Percentiles rank a stretch among this genome's conserved stretches.
These are phyloP conservation scores for Danielozyma ontarioensis DNA, from an alignment of 805 yeast species.

Conservation along the genomic window DNA sequence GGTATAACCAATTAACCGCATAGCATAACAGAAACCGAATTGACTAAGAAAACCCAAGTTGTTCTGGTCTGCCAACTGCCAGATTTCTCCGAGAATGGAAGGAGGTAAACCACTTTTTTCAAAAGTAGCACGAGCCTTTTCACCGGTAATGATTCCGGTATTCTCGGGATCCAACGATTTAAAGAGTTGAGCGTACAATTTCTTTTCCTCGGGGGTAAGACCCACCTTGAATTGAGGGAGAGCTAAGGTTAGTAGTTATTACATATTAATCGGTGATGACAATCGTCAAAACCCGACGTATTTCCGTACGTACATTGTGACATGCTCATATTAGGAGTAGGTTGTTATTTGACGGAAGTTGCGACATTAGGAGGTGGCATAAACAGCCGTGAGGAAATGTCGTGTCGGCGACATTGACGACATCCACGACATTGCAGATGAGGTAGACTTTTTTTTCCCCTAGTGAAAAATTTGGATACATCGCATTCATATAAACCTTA, in stretches of 20 bases:
- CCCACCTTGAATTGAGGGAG: conserved; percentile 38
- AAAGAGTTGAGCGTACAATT: conserved; percentile 70
- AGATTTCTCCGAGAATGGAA: conserved; percentile 75
- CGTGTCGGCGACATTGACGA: too few relatives aligned
- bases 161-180: conserved; percentile 72
- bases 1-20: conserved; percentile 84
- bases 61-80: conserved; percentile 91
- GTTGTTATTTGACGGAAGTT: too few relatives aligned
- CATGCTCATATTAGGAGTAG: not conserved
- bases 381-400: too few relatives aligned
- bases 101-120: conserved; percentile 84
- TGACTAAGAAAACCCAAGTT: conserved; percentile 82
- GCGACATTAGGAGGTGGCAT: too few relatives aligned
- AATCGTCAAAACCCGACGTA: not conserved
- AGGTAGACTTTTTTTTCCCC: too few relatives aligned
- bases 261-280: not conserved
- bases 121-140: conserved; percentile 72
- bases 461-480: too few relatives aligned
- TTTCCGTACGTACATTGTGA: not conserved
- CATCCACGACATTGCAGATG: too few relatives aligned
- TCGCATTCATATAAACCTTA: too few relatives aligned
- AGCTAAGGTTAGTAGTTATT: conserved; percentile 10
- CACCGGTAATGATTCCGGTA: conserved; percentile 83
- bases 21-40: conserved; percentile 75
- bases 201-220: conserved; percentile 72